Base-by-base conservation (phyloP, 805 yeast genomes). In the Yarrowia keelungensis region DNA sequence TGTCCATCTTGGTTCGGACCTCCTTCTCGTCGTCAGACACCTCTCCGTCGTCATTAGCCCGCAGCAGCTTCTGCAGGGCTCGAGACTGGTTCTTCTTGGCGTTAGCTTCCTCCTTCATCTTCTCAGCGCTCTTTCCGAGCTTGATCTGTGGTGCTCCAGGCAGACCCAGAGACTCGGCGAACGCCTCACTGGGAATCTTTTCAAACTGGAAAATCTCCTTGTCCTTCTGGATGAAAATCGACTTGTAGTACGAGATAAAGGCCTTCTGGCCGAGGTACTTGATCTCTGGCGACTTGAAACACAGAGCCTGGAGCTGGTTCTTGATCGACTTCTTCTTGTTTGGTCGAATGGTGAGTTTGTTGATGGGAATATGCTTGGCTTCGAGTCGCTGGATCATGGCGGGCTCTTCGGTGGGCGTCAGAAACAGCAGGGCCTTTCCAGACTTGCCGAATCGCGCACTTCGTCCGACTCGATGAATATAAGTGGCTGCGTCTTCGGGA, bases 101-200 rank as follows among this genome's bases (percentile, higher is more conserved):
- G 72, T 87, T 92, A 75, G 91, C 91, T 35, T 83, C 80, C 67
- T 78, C 77, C 42, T 82, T 74, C 32, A 81, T 79, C 45, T 73
- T 78, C 53, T 79, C 80, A 42, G 74, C 77, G 8, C 67, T 64
- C 75, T 77, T 79, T 15, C 87, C 89, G 50, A 81, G 81, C 76
- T 91, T 92, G 74, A 95, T 89, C 74, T 90, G 89, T 51, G 99
- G 99, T 3, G 97, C 97, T 68, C 98, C 97, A 0, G 98, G 97
- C 51, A 95, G 83, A 10, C 99, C 99, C 59, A 93, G 78, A 4
- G 97, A 90, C 70, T 85, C 85, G 5, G 99, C 98, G 78, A 82
- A 92, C 69, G 85, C 90, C 71, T 94, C 97, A 2, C 89, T 80
- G 2, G 97, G 96, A 3, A 94, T 76, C 59, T 86, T 86, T 12